Evolutionary conservation across 1,139 yeast genomes (phyloP), one percentile per base, ranked within the genome.

Genomic region (Zygotorulaspora mrakii): DNA sequence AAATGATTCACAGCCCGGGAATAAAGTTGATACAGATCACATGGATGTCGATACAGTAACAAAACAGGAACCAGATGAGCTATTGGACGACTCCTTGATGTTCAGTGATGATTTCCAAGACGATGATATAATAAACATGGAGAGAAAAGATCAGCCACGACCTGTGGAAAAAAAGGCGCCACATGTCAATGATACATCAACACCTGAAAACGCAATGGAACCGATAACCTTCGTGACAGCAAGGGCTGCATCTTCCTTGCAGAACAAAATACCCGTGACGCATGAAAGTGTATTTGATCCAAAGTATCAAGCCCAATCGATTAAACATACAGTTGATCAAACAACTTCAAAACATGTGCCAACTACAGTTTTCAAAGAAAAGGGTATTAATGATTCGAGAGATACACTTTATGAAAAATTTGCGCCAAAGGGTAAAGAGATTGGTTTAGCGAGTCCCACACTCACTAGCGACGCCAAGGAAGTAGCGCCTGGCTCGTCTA

Each of bases 81-180:
- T 73, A 42, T 67, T 77, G 45, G 87, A 81, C 40, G 88, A 79
- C 49, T 79, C 86, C 2, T 73, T 80, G 47, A 65, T 74, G 42
- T 79, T 80, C 52, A 79, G 86, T 53, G 89, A 82, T 54, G 88
- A 81, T 43, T 40, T 66, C 9, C 62, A 55, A 45, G 65, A 60
- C 30, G 65, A 60, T 7, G 64, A 59, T 36, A 41, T 58, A 16
- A 45, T 54, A 27, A 51, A 50, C 40, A 52, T 50, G 40, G 53
- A 52, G 14, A 40, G 31, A 25, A 37, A 33, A 24, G 33, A 40
- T n/a, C 43, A 21, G 4, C 10, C 30, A 5, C 22, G 17, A 13
- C 38, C 33, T 8, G 29, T 17, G 16, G 24, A 25, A n/a, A 34
- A 17, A 26, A 18, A 11, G 26, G 40, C 28, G 38, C 39, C 14